Percentiles rank a stretch among this genome's conserved stretches.
phyloP scores from a whole-genome alignment of 495 filamentous ascomycete genomes.

The Aspergillus bridgeri region DNA sequence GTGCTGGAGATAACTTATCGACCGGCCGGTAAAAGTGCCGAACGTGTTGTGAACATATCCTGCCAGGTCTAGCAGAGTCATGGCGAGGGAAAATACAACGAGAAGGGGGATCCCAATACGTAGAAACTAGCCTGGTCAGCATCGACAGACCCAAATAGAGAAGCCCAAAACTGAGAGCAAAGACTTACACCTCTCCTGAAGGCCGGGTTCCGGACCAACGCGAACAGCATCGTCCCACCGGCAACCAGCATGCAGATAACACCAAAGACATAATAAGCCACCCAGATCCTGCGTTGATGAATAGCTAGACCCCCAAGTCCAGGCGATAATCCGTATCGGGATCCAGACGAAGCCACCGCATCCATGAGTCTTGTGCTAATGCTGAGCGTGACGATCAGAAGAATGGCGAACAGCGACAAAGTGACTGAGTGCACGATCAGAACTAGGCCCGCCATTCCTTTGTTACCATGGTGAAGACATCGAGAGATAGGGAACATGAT shows the following conservation, averaged over 20 bases:
- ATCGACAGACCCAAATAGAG: not conserved
- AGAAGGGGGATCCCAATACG: not conserved
- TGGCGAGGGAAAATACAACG: conserved; percentile 1
- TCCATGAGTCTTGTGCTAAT: conserved; percentile 6
- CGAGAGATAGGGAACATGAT: conserved; percentile 18
- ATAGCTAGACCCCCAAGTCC: not conserved
- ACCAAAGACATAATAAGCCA: conserved; percentile 12
- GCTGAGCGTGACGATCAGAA: conserved; percentile 12
- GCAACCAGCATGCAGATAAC: conserved; percentile 14
- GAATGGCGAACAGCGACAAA: conserved; percentile 7
- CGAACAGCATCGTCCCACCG: conserved; percentile 8
- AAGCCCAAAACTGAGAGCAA: not conserved
- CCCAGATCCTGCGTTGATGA: not conserved
- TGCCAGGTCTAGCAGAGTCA: conserved; percentile 1
- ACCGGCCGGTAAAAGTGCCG: not conserved
- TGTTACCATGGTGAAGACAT: conserved; percentile 10
- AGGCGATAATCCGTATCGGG: not conserved
- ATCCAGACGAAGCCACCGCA: not conserved
- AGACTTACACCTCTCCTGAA: conserved; percentile 16
- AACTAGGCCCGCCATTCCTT: conserved; percentile 4
- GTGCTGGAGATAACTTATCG: not conserved
- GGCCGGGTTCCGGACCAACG: conserved; percentile 4
- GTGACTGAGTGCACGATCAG: conserved; percentile 7
- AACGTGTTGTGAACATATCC: not conserved
- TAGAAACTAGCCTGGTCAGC: not conserved